Evolutionary conservation across 1,284 basidiomycete species (phyloP).

Genomic region (Tilletia setariae): DNA sequence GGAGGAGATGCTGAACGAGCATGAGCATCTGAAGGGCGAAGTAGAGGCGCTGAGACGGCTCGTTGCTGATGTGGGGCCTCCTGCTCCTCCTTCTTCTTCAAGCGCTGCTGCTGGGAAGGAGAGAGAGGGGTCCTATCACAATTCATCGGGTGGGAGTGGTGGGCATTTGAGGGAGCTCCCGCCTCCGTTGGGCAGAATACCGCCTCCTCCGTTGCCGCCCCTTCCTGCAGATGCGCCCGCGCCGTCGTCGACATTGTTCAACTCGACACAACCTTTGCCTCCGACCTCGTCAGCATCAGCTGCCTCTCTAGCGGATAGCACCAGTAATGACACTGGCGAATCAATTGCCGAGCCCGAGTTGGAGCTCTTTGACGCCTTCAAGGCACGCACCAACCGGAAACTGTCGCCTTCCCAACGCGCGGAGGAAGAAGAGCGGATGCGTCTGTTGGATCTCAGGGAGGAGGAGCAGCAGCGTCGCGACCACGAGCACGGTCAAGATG

Average conservation of each 20-base stretch:
- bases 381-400: slow-evolving; percentile 2
- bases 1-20: slow-evolving; percentile 74
- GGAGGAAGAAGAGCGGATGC: slow-evolving; percentile 12
- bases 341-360: neutral
- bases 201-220: neutral
- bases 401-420: neutral
- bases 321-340: neutral
- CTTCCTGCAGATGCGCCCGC: slow-evolving; percentile 2
- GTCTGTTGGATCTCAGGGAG: neutral
- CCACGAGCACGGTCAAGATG: slow-evolving; percentile 23
- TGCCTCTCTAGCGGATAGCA: neutral
- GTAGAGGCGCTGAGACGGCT: slow-evolving; percentile 60
- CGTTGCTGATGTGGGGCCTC: slow-evolving; percentile 51
- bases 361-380: neutral
- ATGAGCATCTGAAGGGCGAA: slow-evolving; percentile 79
- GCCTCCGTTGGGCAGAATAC: neutral
- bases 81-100: slow-evolving; percentile 17
- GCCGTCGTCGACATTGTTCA: neutral
- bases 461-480: neutral
- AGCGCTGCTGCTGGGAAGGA: slow-evolving; percentile 20
- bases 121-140: neutral
- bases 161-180: neutral
- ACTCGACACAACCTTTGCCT: neutral
- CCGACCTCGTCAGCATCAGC: neutral
- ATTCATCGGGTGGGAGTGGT: too few relatives aligned